Base-by-base conservation (phyloP, 139 green algal genomes). In the Axilococcus clingmanii region DNA sequence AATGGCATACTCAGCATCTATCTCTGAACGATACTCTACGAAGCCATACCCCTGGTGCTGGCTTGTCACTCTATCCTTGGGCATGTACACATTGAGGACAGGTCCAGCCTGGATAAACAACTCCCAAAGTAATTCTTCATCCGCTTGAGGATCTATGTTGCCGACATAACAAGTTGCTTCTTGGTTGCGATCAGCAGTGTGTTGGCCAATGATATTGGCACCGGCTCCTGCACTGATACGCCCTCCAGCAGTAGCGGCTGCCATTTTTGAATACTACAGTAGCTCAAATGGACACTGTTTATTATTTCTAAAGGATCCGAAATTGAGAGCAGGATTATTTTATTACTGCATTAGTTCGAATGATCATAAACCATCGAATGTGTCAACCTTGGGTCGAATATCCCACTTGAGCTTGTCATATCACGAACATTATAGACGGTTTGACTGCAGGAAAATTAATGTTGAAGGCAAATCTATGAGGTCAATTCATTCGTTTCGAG, bases 41-140 rank as follows among this genome's bases (percentile, higher is more conserved):
- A 99, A 99, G 19, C 85, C 92, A 55, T 98, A 98, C n/a, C 89
- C 82, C 62, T 97, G 87, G 64, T 99, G 92, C 33, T 73, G 53
- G 43, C 76, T 87, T 7, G 90, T 97, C 7, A 99, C 92, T 0
- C 92, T 65, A 53, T 99, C 92, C 61, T 98, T 98, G 4, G 92
- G 92, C 36, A 99, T 48, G 62, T 99, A 99, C 17, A 98, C 86
- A 50, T 94, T 94, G 5, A 91, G 84, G 94, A 99, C 83, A 11
- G 92, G 90, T 4, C 92, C 91, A 14, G 70, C 82, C 61, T 99
- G 92, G n/a, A 88, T 77, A 54, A 95, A 96, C 4, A 99, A 73
- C 76, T 98, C 91, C 91, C 91, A 99, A 1, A 99, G 57, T 0
- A 98, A 55, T 70, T 97, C 90, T 62, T 99, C 91, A 7, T 82